phyloP scores from a whole-genome alignment of 108 stramenopile genomes.

The Schizochytrium sp. region DNA sequence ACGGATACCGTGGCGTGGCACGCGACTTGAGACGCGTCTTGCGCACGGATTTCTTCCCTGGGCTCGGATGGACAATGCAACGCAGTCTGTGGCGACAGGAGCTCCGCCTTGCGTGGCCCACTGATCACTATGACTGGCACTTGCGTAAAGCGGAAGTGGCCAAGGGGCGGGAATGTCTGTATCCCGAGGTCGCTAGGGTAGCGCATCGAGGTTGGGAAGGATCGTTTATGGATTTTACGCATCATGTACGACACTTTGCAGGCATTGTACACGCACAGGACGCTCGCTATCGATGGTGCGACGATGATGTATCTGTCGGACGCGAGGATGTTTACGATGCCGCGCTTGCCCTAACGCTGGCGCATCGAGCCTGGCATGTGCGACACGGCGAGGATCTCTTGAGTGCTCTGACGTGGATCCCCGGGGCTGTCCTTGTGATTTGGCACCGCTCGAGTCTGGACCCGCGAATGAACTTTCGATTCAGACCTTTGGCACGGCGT shows the following conservation, averaged over 20 bases:
- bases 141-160: background rate
- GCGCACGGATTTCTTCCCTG: conserved; percentile 1
- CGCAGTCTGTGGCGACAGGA: background rate
- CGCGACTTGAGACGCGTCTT: background rate
- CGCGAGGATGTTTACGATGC: background rate
- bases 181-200: background rate
- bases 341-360: background rate
- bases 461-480: background rate
- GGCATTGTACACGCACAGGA: background rate
- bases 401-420: background rate
- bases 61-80: background rate
- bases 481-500: background rate
- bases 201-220: background rate
- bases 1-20: background rate
- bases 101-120: background rate
- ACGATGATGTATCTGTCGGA: background rate
- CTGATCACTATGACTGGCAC: conserved; percentile 6
- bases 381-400: background rate
- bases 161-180: background rate
- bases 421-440: background rate
- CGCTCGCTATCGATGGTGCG: background rate
- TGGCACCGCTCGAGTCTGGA: background rate
- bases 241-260: background rate
- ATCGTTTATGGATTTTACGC: background rate
- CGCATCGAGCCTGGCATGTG: background rate